Base-by-base conservation (phyloP, 148 eudicot species). In the Diospyros kaki region DNA sequence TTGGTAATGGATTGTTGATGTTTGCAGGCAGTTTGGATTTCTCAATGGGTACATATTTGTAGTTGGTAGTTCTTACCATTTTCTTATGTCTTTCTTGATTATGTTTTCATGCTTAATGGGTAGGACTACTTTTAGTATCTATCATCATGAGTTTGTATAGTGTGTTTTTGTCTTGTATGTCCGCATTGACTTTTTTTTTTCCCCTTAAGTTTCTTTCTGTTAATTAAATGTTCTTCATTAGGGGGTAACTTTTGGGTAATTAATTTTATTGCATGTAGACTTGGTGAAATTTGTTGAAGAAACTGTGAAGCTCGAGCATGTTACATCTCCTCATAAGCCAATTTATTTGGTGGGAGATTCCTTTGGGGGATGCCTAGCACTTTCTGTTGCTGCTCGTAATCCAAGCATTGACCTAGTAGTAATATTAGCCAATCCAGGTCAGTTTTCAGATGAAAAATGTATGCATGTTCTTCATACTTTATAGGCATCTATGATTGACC, bases 311-410 rank as follows among this genome's bases (percentile, higher is more conserved):
- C 58, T 68, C 58, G 90, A 93, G 76, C 93, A 89, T 85, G 83
- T 83, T 74, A 79, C 75, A 52, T 82, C 84, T 74, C 98, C 98
- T 66, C 81, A 79, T 61, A 95, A 87, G 80, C 99, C 99, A 65
- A 91, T 95, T 53, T 95, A 95, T 86, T 73, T 95, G 72, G 89
- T 95, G 38, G 98, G 99, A 63, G 99, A 93, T 86, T 95, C 99
- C 17, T 81, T 95, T 66, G 99, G 99, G 72, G 98, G 98, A 66
- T 84, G 93, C 81, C 84, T 95, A 67, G 98, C 99, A 73, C 94
- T 95, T 67, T 87, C 99, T 59, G 86, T 95, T 75, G 97, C 99
- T 64, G 90, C 99, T 77, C 90, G 85, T 59, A 89, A 93, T 88
- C 94, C 99, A 11, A 74, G 80, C 4, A 81, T 91, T 38, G 98